Percentiles rank a stretch among this genome's conserved stretches.
These are phyloP conservation scores for Chamaecrista fasciculata DNA, from an alignment of 306 rosid species.

Conservation along the genomic window DNA sequence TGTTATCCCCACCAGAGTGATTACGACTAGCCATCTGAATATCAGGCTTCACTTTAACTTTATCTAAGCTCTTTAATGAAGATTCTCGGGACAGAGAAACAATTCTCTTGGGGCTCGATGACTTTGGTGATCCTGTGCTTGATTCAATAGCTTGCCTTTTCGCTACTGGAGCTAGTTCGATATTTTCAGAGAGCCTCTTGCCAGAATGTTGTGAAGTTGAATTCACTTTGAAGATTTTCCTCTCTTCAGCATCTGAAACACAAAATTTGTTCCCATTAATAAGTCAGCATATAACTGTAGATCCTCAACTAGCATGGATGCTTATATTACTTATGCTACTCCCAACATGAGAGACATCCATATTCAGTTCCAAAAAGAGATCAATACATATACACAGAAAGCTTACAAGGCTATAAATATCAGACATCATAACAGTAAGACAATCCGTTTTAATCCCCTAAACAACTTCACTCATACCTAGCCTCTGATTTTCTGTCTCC, in stretches of 20 bases:
- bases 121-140: conserved; percentile 59
- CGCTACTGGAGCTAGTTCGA: conserved; percentile 48
- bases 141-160: conserved; percentile 74
- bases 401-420: conserved; percentile 9
- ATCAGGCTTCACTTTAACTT: conserved; percentile 51
- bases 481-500: conserved; percentile 55
- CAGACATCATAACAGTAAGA: background rate
- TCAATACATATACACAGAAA: conserved; percentile 3
- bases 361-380: conserved; percentile 32
- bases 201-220: conserved; percentile 48
- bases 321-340: conserved; percentile 19
- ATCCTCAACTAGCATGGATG: background rate
- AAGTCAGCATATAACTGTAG: conserved; percentile 17
- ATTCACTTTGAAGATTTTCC: conserved; percentile 36
- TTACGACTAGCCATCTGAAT: conserved; percentile 42
- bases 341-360: conserved; percentile 35
- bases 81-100: conserved; percentile 59
- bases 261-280: conserved; percentile 19
- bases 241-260: conserved; percentile 46
- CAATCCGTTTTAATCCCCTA: conserved; percentile 4
- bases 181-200: conserved; percentile 59
- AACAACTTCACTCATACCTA: conserved; percentile 45
- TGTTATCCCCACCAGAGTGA: conserved; percentile 33
- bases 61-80: conserved; percentile 62
- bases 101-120: conserved; percentile 56